Conservation (phyloP, 495 filamentous ascomycete genomes). For the Tuber calosporum region DNA sequence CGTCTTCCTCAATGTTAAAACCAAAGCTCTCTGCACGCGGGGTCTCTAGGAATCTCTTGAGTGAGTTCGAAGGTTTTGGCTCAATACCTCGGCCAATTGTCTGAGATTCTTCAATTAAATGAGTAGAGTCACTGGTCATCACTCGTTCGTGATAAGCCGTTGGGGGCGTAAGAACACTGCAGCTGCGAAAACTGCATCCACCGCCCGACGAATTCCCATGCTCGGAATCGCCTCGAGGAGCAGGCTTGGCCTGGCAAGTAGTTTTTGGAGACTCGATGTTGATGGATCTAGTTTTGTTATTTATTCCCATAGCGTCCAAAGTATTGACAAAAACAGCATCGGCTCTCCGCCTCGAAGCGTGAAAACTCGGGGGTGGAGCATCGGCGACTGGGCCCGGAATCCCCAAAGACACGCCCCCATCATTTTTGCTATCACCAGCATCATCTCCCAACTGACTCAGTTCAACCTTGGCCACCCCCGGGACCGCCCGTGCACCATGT, state of each 20-base stretch:
- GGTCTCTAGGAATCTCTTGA: neutral
- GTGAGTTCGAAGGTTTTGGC: neutral
- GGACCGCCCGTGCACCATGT: neutral
- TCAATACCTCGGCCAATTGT: neutral
- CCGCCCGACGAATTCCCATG: neutral
- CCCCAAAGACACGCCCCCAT: neutral
- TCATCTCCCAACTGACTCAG: neutral
- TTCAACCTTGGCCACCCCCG: neutral
- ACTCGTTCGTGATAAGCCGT: neutral
- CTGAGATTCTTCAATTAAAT: neutral
- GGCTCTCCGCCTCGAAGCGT: neutral
- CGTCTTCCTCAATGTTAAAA: neutral
- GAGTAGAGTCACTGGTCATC: neutral
- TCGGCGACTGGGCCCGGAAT: neutral
- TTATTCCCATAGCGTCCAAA: neutral
- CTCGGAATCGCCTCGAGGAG: neutral
- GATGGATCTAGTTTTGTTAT: neutral
- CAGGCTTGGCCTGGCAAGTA: neutral
- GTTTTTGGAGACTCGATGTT: neutral
- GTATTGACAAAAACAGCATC: neutral
- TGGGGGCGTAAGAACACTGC: neutral
- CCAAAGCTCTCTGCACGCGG: neutral
- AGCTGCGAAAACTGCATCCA: neutral
- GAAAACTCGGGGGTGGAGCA: neutral
- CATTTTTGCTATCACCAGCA: neutral